Conservation (phyloP, 495 filamentous ascomycete species). For the Hypoxylon lienhwacheense region DNA sequence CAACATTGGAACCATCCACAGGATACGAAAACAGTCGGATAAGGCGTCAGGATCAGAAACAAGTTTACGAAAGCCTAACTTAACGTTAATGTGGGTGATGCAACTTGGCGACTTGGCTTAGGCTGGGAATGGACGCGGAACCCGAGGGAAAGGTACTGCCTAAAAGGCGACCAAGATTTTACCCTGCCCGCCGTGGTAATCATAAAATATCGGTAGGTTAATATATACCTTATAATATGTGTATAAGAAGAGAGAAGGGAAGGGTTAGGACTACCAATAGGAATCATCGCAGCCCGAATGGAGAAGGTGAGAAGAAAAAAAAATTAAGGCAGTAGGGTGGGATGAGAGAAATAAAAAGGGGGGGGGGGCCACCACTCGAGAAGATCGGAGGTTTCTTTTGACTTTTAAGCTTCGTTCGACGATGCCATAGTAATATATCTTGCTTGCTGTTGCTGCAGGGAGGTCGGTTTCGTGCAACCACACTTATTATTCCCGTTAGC, state of each 20-base stretch:
- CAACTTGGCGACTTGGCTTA: constrained; percentile 27
- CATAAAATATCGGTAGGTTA: no score
- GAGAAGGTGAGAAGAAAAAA: constrained; percentile 21
- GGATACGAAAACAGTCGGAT: constrained; percentile 22
- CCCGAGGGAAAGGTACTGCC: constrained; percentile 35
- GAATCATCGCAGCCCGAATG: constrained; percentile 8
- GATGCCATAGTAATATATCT: constrained; percentile 37
- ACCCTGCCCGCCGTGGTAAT: constrained; percentile 25
- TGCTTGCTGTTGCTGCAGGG: constrained; percentile 34
- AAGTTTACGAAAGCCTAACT: constrained; percentile 13
- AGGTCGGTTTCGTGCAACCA: constrained; percentile 31
- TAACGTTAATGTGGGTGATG: constrained; percentile 2
- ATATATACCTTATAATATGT: no score
- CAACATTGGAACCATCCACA: constrained; percentile 22
- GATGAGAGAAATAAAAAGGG: constrained; percentile 5
- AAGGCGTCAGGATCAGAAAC: constrained; percentile 29
- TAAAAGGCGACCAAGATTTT: constrained; percentile 22
- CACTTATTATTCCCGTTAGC: constrained; percentile 9
- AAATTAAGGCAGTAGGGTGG: constrained; percentile 13
- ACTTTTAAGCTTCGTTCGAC: constrained; percentile 36
- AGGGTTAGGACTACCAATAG: constrained; percentile 7
- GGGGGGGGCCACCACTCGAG: constrained; percentile 18
- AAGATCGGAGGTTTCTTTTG: constrained; percentile 38
- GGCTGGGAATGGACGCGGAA: constrained; percentile 24
- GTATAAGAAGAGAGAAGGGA: neutral